Base-by-base conservation (phyloP, 352 stramenopile species). In the Globisporangium lucens region DNA sequence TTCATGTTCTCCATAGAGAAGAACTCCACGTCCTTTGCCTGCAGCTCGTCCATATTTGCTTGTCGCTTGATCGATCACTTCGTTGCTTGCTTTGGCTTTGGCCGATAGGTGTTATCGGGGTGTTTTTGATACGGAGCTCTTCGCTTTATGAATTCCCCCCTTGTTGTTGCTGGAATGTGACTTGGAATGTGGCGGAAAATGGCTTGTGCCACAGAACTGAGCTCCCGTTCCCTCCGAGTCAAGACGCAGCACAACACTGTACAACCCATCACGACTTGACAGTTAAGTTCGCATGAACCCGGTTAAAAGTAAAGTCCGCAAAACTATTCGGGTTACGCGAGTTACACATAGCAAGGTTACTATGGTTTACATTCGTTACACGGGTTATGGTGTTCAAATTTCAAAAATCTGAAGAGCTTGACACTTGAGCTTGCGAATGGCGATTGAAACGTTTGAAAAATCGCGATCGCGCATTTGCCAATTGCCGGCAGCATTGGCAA, bases 1-100 rank as follows among this genome's bases (percentile, higher is more conserved):
- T 89, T 79, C 78, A 93, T 88, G 77, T 85, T 95, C 74, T 95
- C 87, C 79, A 93, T 90, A 43, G 84, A 93, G 78, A 95, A 93
- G 67, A 93, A 93, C 80, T 95, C 85, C 38, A 90, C 80, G 56
- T 89, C 78, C 73, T 92, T 90, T 61, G 80, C 75, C 64, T 87
- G 77, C 62, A 89, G 70, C 59, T 74, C 75, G 69, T 93, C 85
- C 82, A 89, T 89, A 29, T 29, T 80, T 22, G 22, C 5, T 43
- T 51, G 43, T 51, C 10, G 17, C 43, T 65, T 56, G 15, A 22
- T 51, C 43, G 43, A 51, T 51, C 43, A 22, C 43, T 7, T 65
- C 27, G 59, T 52, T 56, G 36, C 38, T 24, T 15, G 12, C 43
- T 17, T 57, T 52, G 33, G 8, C n/a, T 17, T 57, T 52, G 33